Evolutionary conservation across 345 rosid species (phyloP), one percentile per base, ranked within the genome.

Genomic region (Brassica nigra): DNA sequence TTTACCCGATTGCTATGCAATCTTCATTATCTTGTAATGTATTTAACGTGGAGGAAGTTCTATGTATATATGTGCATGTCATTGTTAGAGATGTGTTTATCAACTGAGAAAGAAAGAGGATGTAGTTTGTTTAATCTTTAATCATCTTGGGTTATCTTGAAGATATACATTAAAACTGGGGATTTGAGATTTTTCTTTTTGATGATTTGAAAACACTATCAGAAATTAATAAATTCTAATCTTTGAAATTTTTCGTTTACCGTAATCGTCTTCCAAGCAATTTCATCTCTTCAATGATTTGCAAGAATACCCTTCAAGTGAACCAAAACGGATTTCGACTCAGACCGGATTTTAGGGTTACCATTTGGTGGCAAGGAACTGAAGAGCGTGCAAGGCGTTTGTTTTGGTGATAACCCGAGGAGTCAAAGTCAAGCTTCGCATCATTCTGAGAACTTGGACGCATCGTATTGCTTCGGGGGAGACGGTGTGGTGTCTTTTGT

Each of bases 261-360:
- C 10, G 44, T 37, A 9, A 37, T 9, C 34, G 16, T 57, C 10
- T 3, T 54, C 74, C 18, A 31, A 61, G 37, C 58, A n/a, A 39
- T 23, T 23, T 23, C 27, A 58, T 29, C 64, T 54, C 62, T 68
- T 77, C 54, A 49, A 23, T 16, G 16, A 0, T 37, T 39, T 16
- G 42, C 27, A 30, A 71, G 82, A 66, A 73, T 18, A 0, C 0
- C 2, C 20, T 0, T 59, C 70, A 28, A 79, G 69, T 79, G 82
- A 58, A 39, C 58, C 47, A 66, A 12, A 23, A 79, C 54, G 10
- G 62, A 1, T 33, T 3, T 67, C 0, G 82, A 66, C 55, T 73
- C 74, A 1, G 78, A 73, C 8, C 74, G 31, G 71, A 79, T 79
- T n/a, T 73, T 74, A 79, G 78, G 78, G 70, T 79, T 79, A 9